phyloP scores from a whole-genome alignment of 768 basidiomycete species.

The Candolleomyces eurysporus region DNA sequence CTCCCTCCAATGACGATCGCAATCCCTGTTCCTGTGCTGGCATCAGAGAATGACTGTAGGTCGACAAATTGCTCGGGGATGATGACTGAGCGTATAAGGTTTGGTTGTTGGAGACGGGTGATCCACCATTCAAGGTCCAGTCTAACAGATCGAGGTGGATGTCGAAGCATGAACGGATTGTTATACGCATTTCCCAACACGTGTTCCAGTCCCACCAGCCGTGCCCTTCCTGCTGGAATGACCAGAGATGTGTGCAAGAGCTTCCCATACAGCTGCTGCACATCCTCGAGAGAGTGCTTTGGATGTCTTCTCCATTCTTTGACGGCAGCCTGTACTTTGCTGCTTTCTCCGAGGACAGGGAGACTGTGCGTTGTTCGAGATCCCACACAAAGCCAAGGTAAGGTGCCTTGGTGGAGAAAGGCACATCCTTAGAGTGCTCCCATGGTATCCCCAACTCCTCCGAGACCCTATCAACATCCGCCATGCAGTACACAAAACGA shows the following conservation, averaged over 20 bases:
- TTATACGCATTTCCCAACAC: conserved; percentile 26
- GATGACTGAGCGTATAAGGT: conserved; percentile 18
- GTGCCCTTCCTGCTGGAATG: conserved; percentile 31
- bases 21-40: conserved; percentile 35
- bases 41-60: conserved; percentile 38
- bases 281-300: conserved; percentile 29
- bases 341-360: conserved; percentile 11
- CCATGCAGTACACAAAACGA: too few relatives aligned
- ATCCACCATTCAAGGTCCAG: conserved; percentile 37
- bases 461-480: too few relatives aligned
- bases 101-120: conserved; percentile 6
- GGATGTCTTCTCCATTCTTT: conserved; percentile 17
- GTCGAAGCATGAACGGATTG: conserved; percentile 29
- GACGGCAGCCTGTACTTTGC: conserved; percentile 24
- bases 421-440: conserved; percentile 20
- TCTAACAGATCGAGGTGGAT: conserved; percentile 6
- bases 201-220: conserved; percentile 38
- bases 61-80: conserved; percentile 18
- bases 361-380: conserved; percentile 14
- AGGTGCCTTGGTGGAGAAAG: conserved; percentile 3
- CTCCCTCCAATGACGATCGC: conserved; percentile 24
- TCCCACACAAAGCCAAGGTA: conserved; percentile 27
- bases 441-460: too few relatives aligned
- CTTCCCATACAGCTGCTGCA: conserved; percentile 38
- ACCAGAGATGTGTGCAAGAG: conserved; percentile 32